Evolutionary conservation across 2,329 filamentous ascomycete genomes (phyloP).

Genomic region (Cordyceps farinosa): DNA sequence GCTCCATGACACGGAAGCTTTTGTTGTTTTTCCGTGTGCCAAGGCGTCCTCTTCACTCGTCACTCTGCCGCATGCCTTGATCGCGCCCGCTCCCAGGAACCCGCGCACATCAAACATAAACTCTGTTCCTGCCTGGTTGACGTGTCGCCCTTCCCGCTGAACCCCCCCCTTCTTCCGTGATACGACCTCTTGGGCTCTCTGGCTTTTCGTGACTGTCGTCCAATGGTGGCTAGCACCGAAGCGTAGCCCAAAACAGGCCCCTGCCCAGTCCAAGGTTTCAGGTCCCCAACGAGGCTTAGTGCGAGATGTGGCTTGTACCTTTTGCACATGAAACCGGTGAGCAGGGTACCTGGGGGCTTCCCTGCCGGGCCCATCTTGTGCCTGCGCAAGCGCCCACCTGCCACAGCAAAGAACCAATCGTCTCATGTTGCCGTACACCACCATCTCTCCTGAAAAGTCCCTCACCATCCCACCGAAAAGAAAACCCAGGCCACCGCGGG

Average conservation of each 20-base stretch:
- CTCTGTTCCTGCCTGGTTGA: background rate
- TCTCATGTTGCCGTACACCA: background rate
- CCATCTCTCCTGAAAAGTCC: background rate
- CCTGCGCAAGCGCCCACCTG: slow-evolving; percentile 9
- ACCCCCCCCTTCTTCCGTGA: background rate
- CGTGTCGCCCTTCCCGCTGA: background rate
- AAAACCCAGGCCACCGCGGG: background rate
- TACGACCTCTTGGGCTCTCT: background rate
- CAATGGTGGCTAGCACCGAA: background rate
- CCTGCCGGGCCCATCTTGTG: background rate
- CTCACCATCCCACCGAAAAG: background rate
- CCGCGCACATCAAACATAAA: background rate
- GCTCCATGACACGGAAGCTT: too few relatives aligned
- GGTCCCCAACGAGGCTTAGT: background rate
- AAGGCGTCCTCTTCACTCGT: background rate
- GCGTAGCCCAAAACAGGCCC: slow-evolving; percentile 7
- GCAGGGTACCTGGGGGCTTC: background rate
- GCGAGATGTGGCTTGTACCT: background rate
- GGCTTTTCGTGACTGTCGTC: background rate
- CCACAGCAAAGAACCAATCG: slow-evolving; percentile 2
- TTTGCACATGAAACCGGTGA: background rate
- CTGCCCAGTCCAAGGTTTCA: slow-evolving; percentile 6
- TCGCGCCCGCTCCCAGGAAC: background rate
- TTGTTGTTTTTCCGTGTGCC: background rate
- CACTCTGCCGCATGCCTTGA: background rate